phyloP scores from a whole-genome alignment of 495 filamentous ascomycete species.

The Niebla homalea region DNA sequence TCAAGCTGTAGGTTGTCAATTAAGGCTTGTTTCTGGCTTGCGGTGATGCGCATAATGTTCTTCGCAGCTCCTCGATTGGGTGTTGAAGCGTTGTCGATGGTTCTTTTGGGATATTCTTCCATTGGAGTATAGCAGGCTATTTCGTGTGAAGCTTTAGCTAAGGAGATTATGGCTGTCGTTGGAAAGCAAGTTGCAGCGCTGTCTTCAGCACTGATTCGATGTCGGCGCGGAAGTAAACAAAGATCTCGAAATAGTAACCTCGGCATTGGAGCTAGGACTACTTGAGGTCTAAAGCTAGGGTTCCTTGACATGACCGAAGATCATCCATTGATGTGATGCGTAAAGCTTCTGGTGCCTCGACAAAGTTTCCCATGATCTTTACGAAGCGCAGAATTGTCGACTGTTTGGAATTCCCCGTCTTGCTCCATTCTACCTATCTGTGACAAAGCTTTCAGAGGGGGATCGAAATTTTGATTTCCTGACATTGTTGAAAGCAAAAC shows the following conservation, averaged over 20 bases:
- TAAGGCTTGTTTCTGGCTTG: slow-evolving; percentile 72
- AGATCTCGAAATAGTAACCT: slow-evolving; percentile 2
- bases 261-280: too few species aligned
- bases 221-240: slow-evolving; percentile 4
- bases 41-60: slow-evolving; percentile 53
- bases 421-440: neutral
- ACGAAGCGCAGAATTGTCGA: too few species aligned
- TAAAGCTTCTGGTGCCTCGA: neutral
- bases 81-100: slow-evolving; percentile 16
- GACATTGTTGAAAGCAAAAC: too few species aligned
- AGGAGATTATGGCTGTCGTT: too few species aligned
- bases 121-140: too few species aligned
- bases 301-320: neutral
- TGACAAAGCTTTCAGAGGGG: neutral
- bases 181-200: neutral
- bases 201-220: neutral
- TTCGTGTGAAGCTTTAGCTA: too few species aligned
- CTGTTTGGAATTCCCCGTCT: neutral
- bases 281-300: too few species aligned
- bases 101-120: slow-evolving; percentile 1
- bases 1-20: slow-evolving; percentile 90
- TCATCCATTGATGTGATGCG: neutral
- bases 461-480: neutral
- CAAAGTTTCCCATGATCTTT: too few species aligned
- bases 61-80: slow-evolving; percentile 46